phyloP scores from a whole-genome alignment of 352 stramenopile species.

The Globisporangium megalacanthum region DNA sequence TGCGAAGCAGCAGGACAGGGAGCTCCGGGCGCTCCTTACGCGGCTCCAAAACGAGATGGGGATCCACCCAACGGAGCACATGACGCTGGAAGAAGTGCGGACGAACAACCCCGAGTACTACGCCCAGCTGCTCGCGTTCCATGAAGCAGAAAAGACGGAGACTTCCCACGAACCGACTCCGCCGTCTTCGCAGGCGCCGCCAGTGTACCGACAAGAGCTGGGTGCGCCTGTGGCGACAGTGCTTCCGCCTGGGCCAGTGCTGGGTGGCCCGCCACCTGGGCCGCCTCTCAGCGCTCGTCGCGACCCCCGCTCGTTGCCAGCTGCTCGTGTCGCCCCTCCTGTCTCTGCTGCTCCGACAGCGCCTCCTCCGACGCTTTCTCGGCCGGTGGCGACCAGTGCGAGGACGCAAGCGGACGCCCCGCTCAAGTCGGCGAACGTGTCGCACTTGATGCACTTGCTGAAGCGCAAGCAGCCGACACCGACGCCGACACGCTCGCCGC shows the following conservation, averaged over 20 bases:
- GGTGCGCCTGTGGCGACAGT: neutral
- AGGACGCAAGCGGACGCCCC: neutral
- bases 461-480: constrained; percentile 51
- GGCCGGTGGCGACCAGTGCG: neutral
- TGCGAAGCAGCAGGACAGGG: constrained; percentile 38
- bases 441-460: constrained; percentile 80
- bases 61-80: constrained; percentile 82
- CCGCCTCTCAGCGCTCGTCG: neutral
- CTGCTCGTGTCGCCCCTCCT: neutral
- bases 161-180: constrained; percentile 3
- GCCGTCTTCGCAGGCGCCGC: neutral
- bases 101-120: constrained; percentile 84
- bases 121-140: constrained; percentile 70
- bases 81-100: constrained; percentile 84
- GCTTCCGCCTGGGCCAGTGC: constrained; percentile 5
- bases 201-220: neutral
- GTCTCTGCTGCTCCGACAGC: neutral
- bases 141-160: constrained; percentile 20
- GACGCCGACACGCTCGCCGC: constrained; percentile 15
- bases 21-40: constrained; percentile 73
- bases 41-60: constrained; percentile 85
- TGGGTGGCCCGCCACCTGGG: constrained; percentile 5
- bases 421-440: constrained; percentile 63
- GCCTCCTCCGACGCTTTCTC: no score
- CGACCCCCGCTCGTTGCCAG: neutral